Evolutionary conservation across 2,329 filamentous ascomycete genomes (phyloP).

Genomic region (Daldinia eschscholtzii): DNA sequence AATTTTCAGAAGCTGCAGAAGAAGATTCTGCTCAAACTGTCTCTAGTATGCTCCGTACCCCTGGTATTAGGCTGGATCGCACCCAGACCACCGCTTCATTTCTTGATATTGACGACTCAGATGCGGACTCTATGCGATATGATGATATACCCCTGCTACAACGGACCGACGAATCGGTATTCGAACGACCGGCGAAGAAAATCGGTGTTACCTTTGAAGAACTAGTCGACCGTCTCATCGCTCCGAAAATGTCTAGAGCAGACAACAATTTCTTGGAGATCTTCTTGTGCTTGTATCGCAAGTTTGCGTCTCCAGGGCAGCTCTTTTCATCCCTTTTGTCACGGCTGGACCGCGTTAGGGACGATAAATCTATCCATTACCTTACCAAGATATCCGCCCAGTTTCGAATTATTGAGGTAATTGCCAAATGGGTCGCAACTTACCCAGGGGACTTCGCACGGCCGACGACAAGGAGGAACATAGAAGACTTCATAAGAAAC

Average conservation of each 20-base stretch:
- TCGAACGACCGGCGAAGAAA: slow-evolving; percentile 65
- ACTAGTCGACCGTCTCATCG: slow-evolving; percentile 87
- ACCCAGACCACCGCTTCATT: slow-evolving; percentile 65
- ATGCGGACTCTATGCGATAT: slow-evolving; percentile 74
- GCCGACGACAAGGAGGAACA: slow-evolving; percentile 75
- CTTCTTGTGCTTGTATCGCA: slow-evolving; percentile 93
- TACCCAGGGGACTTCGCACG: slow-evolving; percentile 96
- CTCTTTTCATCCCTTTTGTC: slow-evolving; percentile 83
- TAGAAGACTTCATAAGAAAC: slow-evolving; percentile 80
- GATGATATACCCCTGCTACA: slow-evolving; percentile 77
- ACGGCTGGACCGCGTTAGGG: slow-evolving; percentile 77
- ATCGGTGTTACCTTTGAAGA: slow-evolving; percentile 73
- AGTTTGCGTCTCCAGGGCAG: slow-evolving; percentile 85
- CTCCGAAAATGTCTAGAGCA: slow-evolving; percentile 84
- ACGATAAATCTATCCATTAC: slow-evolving; percentile 74
- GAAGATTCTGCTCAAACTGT: slow-evolving; percentile 61
- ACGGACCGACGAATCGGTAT: slow-evolving; percentile 72
- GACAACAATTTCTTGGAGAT: slow-evolving; percentile 90
- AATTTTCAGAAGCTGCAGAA: slow-evolving; percentile 59
- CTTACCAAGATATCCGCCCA: slow-evolving; percentile 85
- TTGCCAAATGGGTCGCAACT: slow-evolving; percentile 88
- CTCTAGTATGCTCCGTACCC: slow-evolving; percentile 63
- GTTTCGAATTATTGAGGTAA: slow-evolving; percentile 82
- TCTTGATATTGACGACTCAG: slow-evolving; percentile 77
- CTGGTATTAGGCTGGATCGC: slow-evolving; percentile 66